These are phyloP conservation scores for Wickerhamomyces bisporus DNA, from an alignment of 805 yeast species.

Conservation along the genomic window DNA sequence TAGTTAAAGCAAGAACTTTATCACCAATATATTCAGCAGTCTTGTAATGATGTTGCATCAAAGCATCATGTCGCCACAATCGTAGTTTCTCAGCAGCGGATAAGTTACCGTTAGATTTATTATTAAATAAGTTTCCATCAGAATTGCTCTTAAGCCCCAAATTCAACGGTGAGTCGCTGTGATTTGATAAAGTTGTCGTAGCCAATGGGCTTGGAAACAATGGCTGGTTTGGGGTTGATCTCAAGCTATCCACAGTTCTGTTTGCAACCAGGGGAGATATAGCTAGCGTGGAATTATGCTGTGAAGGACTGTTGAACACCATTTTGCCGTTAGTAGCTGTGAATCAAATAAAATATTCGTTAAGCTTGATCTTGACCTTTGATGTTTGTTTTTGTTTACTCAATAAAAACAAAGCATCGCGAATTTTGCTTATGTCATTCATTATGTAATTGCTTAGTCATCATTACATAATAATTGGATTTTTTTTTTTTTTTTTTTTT, in stretches of 20 bases:
- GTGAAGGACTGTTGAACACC: constrained; percentile 36
- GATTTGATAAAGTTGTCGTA: constrained; percentile 27
- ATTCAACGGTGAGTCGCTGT: constrained; percentile 5
- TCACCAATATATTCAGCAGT: constrained; percentile 93
- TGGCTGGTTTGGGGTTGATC: constrained; percentile 46
- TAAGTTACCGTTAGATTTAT: constrained; percentile 4
- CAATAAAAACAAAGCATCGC: neutral
- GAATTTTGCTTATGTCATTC: too few relatives aligned
- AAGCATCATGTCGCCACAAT: constrained; percentile 90
- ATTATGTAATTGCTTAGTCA: too few relatives aligned
- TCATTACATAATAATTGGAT: too few relatives aligned
- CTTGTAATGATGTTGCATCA: constrained; percentile 83
- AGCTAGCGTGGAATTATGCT: constrained; percentile 67
- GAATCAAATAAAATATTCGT: neutral
- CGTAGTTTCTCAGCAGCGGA: constrained; percentile 83
- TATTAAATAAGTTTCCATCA: neutral
- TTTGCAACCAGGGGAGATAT: constrained; percentile 58
- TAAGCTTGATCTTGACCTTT: neutral
- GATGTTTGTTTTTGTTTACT: neutral
- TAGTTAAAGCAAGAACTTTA: constrained; percentile 76
- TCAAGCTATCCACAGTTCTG: constrained; percentile 31
- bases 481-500: too few relatives aligned
- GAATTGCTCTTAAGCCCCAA: constrained; percentile 1
- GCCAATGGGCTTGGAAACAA: constrained; percentile 29
- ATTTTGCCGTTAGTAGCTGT: too few relatives aligned